A percentile compares a stretch with the other conserved stretches of the same genome.
phyloP scores from a whole-genome alignment of 1,284 basidiomycete species.

The Rhizoctonia solani region DNA sequence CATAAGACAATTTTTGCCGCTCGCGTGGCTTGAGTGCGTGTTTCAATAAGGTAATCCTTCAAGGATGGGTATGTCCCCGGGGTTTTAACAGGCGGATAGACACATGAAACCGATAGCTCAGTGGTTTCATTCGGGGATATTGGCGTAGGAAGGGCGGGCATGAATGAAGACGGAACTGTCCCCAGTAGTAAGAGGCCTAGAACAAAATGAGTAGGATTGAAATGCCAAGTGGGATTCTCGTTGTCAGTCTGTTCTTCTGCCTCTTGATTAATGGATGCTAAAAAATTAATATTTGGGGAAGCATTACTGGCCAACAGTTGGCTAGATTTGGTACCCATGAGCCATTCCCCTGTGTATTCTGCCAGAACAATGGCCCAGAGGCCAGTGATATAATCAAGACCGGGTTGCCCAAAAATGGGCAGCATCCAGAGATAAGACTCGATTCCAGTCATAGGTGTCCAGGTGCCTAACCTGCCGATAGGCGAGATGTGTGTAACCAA shows the following conservation, averaged over 20 bases:
- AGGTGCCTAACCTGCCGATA: constrained; percentile 67
- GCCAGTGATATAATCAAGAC: constrained; percentile 69
- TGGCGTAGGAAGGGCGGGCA: constrained; percentile 51
- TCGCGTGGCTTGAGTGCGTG: constrained; percentile 48
- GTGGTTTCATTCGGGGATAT: constrained; percentile 53
- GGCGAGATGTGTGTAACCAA: constrained; percentile 58
- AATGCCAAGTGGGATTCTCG: not conserved
- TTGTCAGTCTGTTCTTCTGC: constrained; percentile 1
- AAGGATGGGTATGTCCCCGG: constrained; percentile 52
- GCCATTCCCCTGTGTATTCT: constrained; percentile 57
- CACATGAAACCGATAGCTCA: constrained; percentile 64
- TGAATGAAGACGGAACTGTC: constrained; percentile 52
- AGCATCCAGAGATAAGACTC: constrained; percentile 66
- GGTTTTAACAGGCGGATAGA: constrained; percentile 42
- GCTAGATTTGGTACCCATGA: constrained; percentile 52
- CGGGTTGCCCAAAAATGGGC: constrained; percentile 58
- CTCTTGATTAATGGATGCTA: constrained; percentile 10
- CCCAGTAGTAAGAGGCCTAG: constrained; percentile 54
- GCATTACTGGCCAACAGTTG: constrained; percentile 37
- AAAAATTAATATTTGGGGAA: not conserved
- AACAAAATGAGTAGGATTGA: constrained; percentile 46
- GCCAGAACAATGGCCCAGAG: constrained; percentile 71
- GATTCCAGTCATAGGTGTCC: constrained; percentile 61
- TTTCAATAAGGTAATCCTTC: constrained; percentile 65
- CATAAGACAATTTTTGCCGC: constrained; percentile 71